Percentiles rank a stretch among this genome's conserved stretches.
These are phyloP conservation scores for Letharia lupina DNA, from an alignment of 495 filamentous ascomycete species.

Conservation along the genomic window DNA sequence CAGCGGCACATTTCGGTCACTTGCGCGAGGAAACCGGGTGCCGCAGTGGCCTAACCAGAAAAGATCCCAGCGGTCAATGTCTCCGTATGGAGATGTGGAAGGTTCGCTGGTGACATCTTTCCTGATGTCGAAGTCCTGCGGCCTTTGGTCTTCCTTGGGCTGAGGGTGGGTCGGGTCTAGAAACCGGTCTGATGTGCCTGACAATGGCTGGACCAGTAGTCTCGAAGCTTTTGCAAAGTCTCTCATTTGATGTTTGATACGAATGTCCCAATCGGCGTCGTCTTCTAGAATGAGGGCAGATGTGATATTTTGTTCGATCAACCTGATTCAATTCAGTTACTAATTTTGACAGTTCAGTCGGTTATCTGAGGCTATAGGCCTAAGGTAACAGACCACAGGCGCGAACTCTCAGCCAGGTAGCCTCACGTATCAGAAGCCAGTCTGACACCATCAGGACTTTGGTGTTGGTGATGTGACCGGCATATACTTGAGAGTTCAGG, in stretches of 20 bases:
- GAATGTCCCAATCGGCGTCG: conserved; percentile 41
- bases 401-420: conserved; percentile 1
- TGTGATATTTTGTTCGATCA: conserved; percentile 7
- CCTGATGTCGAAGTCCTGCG: conserved; percentile 2
- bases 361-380: neutral
- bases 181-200: conserved; percentile 20
- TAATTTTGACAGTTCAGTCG: neutral
- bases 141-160: conserved; percentile 8
- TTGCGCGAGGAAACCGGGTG: neutral
- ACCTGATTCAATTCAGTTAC: neutral
- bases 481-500: neutral
- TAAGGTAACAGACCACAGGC: neutral
- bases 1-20: neutral
- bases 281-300: conserved; percentile 40
- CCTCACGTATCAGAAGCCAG: conserved; percentile 3
- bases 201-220: conserved; percentile 22
- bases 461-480: neutral
- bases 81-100: neutral
- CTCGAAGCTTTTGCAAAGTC: conserved; percentile 17
- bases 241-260: conserved; percentile 28
- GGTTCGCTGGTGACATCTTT: conserved; percentile 5
- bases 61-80: conserved; percentile 1
- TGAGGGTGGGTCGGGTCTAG: conserved; percentile 22
- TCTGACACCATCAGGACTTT: conserved; percentile 3
- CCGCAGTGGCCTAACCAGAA: neutral